Evolutionary conservation across 2,329 filamentous ascomycete genomes (phyloP).

Genomic region (Sphaerulina populicola): DNA sequence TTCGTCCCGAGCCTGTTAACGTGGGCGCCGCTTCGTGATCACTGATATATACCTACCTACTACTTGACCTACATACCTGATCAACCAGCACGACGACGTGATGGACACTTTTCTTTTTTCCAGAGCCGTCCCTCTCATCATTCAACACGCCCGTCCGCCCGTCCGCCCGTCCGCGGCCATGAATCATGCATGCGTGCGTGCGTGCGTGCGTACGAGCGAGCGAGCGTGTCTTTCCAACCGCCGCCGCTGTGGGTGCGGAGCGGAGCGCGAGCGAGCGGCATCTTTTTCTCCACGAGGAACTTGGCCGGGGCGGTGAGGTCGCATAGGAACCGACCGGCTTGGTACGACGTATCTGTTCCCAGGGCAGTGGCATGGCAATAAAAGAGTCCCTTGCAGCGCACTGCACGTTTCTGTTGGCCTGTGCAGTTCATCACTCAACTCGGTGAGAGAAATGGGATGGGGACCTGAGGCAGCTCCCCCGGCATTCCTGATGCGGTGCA

Average conservation of each 20-base stretch:
- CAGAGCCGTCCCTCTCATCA: background rate
- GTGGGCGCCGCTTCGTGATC: constrained; percentile 3
- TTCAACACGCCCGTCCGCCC: background rate
- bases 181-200: background rate
- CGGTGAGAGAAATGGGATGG: background rate
- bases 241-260: background rate
- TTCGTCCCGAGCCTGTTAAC: constrained; percentile 5
- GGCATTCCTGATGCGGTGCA: constrained; percentile 8
- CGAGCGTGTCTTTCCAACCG: background rate
- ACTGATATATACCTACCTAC: too few relatives aligned
- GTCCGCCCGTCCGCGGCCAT: background rate
- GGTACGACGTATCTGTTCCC: constrained; percentile 10
- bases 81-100: background rate
- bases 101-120: background rate
- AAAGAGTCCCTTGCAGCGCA: constrained; percentile 12
- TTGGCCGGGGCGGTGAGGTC: constrained; percentile 4
- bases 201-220: too few relatives aligned
- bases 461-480: constrained; percentile 7
- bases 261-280: background rate
- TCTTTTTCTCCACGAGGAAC: background rate
- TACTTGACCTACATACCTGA: too few relatives aligned
- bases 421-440: constrained; percentile 10
- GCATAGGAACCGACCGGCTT: background rate
- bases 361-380: constrained; percentile 6
- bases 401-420: constrained; percentile 11